These are phyloP conservation scores for Myriosclerotinia curreyana DNA, from an alignment of 2,329 filamentous ascomycete genomes.

Conservation along the genomic window DNA sequence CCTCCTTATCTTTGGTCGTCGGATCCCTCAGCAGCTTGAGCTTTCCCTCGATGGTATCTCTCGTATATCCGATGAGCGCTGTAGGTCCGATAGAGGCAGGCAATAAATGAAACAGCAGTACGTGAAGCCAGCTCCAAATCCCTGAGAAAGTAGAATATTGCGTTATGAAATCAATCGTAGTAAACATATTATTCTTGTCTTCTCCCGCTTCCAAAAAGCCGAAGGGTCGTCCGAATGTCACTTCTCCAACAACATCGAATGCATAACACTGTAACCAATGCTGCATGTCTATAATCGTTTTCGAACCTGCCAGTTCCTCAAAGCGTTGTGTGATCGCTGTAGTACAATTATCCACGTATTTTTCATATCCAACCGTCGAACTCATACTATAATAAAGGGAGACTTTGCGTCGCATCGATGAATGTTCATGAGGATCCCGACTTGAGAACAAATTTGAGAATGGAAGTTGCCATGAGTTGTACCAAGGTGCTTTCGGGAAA, in stretches of 20 bases:
- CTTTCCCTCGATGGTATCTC: slow-evolving; percentile 27
- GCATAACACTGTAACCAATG: slow-evolving; percentile 49
- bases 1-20: background rate
- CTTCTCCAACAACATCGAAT: slow-evolving; percentile 52
- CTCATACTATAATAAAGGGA: slow-evolving; percentile 49
- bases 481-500: slow-evolving; percentile 28
- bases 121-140: slow-evolving; percentile 44
- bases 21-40: slow-evolving; percentile 26
- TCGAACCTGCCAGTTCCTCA: slow-evolving; percentile 39
- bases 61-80: slow-evolving; percentile 28
- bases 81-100: slow-evolving; percentile 28
- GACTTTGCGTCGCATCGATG: slow-evolving; percentile 43
- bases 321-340: slow-evolving; percentile 44
- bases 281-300: slow-evolving; percentile 41
- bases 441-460: slow-evolving; percentile 38
- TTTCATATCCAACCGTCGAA: slow-evolving; percentile 48
- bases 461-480: slow-evolving; percentile 32
- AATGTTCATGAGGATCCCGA: slow-evolving; percentile 42
- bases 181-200: slow-evolving; percentile 46
- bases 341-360: slow-evolving; percentile 48
- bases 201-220: slow-evolving; percentile 48
- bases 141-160: slow-evolving; percentile 44
- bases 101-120: slow-evolving; percentile 37
- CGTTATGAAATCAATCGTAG: slow-evolving; percentile 40
- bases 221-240: slow-evolving; percentile 44